Evolutionary conservation across 805 yeast genomes (phyloP).

Genomic region (Sporopachydermia lactativora): DNA sequence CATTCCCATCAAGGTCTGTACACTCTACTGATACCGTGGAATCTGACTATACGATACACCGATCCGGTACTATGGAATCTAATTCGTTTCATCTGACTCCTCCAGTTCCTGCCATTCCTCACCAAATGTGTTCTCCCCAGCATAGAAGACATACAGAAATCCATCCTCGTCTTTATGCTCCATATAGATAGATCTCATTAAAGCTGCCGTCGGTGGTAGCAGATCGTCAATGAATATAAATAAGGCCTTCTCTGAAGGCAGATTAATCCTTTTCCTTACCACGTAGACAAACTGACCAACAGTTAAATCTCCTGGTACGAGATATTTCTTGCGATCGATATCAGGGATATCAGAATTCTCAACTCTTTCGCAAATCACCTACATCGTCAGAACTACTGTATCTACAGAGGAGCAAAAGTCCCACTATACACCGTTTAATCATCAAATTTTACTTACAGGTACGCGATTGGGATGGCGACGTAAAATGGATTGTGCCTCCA

Average conservation of each 20-base stretch:
- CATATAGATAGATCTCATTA: constrained; percentile 88
- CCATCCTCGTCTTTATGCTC: constrained; percentile 98
- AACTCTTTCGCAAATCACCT: constrained; percentile 82
- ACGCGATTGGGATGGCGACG: constrained; percentile 83
- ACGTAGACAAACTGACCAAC: constrained; percentile 98
- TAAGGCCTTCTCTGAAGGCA: constrained; percentile 95
- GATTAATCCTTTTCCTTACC: constrained; percentile 86
- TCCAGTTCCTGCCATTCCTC: no score
- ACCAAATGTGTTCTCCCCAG: constrained; percentile 98
- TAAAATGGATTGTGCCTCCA: constrained; percentile 84
- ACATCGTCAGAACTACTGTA: no score
- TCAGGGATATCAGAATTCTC: constrained; percentile 94
- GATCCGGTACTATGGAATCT: no score
- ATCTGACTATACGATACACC: no score
- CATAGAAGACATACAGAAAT: constrained; percentile 85
- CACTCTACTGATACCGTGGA: no score
- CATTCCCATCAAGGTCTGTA: no score
- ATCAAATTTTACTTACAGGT: no score
- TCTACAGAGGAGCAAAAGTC: no score
- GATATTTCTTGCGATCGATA: constrained; percentile 92
- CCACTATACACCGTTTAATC: no score
- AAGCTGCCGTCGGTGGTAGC: constrained; percentile 94
- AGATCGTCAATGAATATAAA: constrained; percentile 95
- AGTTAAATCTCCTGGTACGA: constrained; percentile 91
- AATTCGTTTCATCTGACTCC: no score